Evolutionary conservation across 768 basidiomycete species (phyloP), one percentile per base, ranked within the genome.

Genomic region (Tylopilus rubrobrunneus): DNA sequence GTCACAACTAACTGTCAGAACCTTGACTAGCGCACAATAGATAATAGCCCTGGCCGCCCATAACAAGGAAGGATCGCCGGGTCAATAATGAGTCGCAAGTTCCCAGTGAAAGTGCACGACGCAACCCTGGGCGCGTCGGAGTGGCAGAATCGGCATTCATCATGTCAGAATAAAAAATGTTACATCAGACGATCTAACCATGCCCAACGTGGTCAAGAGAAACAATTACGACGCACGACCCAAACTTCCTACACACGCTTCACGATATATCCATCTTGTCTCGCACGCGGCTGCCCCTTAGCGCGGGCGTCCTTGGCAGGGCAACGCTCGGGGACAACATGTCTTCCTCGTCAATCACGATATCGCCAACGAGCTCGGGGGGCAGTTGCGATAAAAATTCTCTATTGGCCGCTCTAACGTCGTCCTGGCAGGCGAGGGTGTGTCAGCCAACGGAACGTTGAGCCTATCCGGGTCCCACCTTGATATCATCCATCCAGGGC

Each of bases 381-480:
- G 72, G 67, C 10, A 76, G 66, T 17, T 67, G 62, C 3, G 66
- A 58, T 23, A 75, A 63, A 61, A 76, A 76, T 27, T 62, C 59
- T 37, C 56, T 54, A 60, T 77, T 77, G 51, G 74, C 69, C 43
- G 61, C 56, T 48, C 66, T 70, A n/a, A 77, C 73, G 19, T 61
- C 58, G 47, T 73, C 64, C 75, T 61, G 9, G 31, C 6, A 28
- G 8, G 12, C 19, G 7, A 29, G 10, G 7, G 4, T 2, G 29
- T 17, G 4, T 53, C 56, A 53, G 33, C 28, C 25, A 12, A 41
- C 17, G 33, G 40, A 53, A 48, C 40, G n/a, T 14, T n/a, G 25
- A 28, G 14, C n/a, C 8, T 7, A 9, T 11, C 8, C 36, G 23
- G 15, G 8, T 43, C 31, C 15, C 27, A 69, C 67, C 55, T 69